Conservation (phyloP, 164 flowering plant species). For the Liriodendron chinense region DNA sequence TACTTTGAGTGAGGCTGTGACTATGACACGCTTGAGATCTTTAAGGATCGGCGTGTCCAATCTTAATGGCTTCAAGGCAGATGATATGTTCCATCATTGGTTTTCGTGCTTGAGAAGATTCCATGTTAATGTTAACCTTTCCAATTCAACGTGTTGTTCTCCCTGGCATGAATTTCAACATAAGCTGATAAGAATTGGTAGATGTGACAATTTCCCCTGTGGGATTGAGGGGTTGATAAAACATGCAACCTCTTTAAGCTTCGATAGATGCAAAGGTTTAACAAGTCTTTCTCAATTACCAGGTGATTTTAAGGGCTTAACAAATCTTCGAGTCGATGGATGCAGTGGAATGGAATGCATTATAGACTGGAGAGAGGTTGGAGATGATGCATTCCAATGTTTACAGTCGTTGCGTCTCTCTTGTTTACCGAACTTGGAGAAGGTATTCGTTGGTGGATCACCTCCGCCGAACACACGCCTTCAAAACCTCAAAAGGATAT, state of each 20-base stretch:
- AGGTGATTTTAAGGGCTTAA: background rate
- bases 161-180: no score
- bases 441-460: background rate
- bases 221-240: background rate
- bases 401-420: background rate
- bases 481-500: background rate
- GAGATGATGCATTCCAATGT: background rate
- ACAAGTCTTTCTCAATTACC: background rate
- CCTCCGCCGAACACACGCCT: background rate
- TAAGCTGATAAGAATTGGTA: background rate
- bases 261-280: background rate
- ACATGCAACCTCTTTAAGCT: background rate
- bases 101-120: background rate
- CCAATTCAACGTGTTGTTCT: no score
- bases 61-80: background rate
- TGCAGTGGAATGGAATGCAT: background rate
- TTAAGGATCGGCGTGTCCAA: background rate
- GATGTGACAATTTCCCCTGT: background rate
- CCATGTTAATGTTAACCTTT: background rate
- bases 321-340: background rate
- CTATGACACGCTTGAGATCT: background rate
- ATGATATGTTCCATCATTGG: background rate
- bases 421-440: background rate
- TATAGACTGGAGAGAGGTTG: slow-evolving; percentile 2
- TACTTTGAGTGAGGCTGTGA: background rate